Percentiles rank a stretch among this genome's conserved stretches.
Conservation (phyloP, 2,329 filamentous ascomycete genomes). For the Penicillium sp. region DNA sequence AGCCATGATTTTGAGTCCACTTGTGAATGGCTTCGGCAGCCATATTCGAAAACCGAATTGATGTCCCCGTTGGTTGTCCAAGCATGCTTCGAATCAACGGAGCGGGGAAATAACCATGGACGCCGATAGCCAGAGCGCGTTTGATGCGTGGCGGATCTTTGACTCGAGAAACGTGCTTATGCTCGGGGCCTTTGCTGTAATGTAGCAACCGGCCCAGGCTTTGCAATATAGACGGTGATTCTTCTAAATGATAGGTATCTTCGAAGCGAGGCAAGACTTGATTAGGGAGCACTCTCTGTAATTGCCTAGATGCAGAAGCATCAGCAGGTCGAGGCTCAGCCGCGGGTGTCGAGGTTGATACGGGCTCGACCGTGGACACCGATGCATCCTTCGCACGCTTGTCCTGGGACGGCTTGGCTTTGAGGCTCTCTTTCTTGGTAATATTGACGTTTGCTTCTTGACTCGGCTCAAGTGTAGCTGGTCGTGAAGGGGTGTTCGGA, state of each 20-base stretch:
- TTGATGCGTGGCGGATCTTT: conserved; percentile 66
- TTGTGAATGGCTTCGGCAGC: conserved; percentile 75
- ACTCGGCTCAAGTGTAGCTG: conserved; percentile 15
- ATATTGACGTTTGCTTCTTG: conserved; percentile 23
- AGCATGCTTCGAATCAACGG: conserved; percentile 82
- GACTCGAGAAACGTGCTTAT: conserved; percentile 65
- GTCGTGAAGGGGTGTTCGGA: conserved; percentile 17
- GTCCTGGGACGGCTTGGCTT: conserved; percentile 25
- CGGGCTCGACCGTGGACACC: conserved; percentile 16
- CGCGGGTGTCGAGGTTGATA: conserved; percentile 13
- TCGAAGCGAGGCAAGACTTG: conserved; percentile 46
- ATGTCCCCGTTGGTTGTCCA: conserved; percentile 92
- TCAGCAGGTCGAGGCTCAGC: conserved; percentile 27
- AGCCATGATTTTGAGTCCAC: conserved; percentile 72
- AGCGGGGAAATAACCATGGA: conserved; percentile 91
- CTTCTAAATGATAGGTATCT: conserved; percentile 42
- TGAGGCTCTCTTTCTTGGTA: conserved; percentile 27
- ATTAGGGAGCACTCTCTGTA: conserved; percentile 39
- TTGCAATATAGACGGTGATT: conserved; percentile 60
- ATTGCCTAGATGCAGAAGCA: conserved; percentile 30
- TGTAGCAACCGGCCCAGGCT: conserved; percentile 43
- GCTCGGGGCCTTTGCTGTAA: conserved; percentile 52
- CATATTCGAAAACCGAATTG: conserved; percentile 83
- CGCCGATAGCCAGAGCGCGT: conserved; percentile 84
- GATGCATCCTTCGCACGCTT: conserved; percentile 21